These are phyloP conservation scores for Actinomortierella wolfii DNA, from an alignment of 371 early-diverging fungal species.

Conservation along the genomic window DNA sequence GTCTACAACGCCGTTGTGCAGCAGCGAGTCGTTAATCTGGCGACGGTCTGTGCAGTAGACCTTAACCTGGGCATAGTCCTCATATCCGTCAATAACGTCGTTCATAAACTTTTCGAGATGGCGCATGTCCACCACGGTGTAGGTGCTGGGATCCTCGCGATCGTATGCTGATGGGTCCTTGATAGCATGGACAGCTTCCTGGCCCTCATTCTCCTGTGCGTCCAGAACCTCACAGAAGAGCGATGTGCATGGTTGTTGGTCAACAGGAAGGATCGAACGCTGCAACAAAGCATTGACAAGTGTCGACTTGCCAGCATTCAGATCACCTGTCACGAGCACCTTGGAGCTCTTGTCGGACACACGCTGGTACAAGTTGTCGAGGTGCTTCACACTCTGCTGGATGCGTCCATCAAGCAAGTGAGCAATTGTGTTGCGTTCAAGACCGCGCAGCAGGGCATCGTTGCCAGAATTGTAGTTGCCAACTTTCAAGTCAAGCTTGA, in stretches of 20 bases:
- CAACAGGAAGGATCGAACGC: slow-evolving; percentile 86
- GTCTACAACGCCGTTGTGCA: slow-evolving; percentile 93
- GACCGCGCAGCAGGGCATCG: slow-evolving; percentile 52
- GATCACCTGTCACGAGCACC: slow-evolving; percentile 96
- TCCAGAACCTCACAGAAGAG: slow-evolving; percentile 94
- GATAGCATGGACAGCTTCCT: slow-evolving; percentile 92
- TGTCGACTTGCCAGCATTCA: slow-evolving; percentile 97
- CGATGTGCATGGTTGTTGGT: slow-evolving; percentile 97
- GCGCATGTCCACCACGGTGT: slow-evolving; percentile 65
- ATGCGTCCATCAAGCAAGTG: slow-evolving; percentile 71
- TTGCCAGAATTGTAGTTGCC: slow-evolving; percentile 58
- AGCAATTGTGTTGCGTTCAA: slow-evolving; percentile 73
- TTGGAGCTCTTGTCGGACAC: slow-evolving; percentile 90
- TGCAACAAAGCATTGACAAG: slow-evolving; percentile 95
- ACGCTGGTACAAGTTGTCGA: slow-evolving; percentile 80
- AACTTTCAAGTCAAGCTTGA: slow-evolving; percentile 71
- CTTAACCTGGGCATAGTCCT: slow-evolving; percentile 84
- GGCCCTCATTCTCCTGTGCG: slow-evolving; percentile 78
- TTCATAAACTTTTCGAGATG: slow-evolving; percentile 60
- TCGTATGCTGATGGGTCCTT: slow-evolving; percentile 67
- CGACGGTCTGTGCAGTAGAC: slow-evolving; percentile 83
- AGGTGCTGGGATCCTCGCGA: slow-evolving; percentile 73
- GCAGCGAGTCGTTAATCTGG: slow-evolving; percentile 67
- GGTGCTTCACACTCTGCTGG: slow-evolving; percentile 69
- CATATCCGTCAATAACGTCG: slow-evolving; percentile 64